A percentile compares a stretch with the other conserved stretches of the same genome.
These are phyloP conservation scores for Notholithocarpus densiflorus DNA, from an alignment of 306 rosid species.

Conservation along the genomic window DNA sequence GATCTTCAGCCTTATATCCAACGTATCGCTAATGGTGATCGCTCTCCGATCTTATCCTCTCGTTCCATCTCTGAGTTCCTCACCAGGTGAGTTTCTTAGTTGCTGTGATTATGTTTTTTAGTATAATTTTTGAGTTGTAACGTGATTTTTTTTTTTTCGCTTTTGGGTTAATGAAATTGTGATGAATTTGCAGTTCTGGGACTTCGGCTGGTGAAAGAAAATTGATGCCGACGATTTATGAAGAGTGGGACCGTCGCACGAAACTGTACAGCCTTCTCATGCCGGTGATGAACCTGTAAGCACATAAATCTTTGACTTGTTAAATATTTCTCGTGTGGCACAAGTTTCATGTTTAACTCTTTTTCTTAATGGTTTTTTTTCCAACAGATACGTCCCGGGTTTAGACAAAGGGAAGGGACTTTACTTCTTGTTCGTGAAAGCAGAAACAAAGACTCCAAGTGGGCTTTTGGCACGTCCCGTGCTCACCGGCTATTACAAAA, in stretches of 20 bases:
- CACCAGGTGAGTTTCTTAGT: constrained; percentile 49
- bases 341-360: neutral
- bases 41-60: constrained; percentile 62
- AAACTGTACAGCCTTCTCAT: constrained; percentile 68
- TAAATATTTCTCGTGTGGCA: neutral
- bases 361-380: neutral
- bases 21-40: constrained; percentile 87
- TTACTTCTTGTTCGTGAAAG: constrained; percentile 72
- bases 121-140: too few species aligned
- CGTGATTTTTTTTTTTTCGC: neutral
- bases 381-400: constrained; percentile 56
- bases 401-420: constrained; percentile 91
- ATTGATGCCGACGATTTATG: constrained; percentile 75
- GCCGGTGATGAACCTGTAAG: constrained; percentile 87
- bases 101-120: too few species aligned
- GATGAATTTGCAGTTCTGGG: constrained; percentile 62
- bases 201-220: constrained; percentile 94
- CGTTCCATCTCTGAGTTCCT: constrained; percentile 86
- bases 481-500: constrained; percentile 85
- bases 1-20: constrained; percentile 76
- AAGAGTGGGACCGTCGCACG: constrained; percentile 84
- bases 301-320: neutral
- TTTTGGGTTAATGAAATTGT: neutral
- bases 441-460: constrained; percentile 72
- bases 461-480: constrained; percentile 89